These are phyloP conservation scores for Salix caprea DNA, from an alignment of 345 rosid species.

Conservation along the genomic window DNA sequence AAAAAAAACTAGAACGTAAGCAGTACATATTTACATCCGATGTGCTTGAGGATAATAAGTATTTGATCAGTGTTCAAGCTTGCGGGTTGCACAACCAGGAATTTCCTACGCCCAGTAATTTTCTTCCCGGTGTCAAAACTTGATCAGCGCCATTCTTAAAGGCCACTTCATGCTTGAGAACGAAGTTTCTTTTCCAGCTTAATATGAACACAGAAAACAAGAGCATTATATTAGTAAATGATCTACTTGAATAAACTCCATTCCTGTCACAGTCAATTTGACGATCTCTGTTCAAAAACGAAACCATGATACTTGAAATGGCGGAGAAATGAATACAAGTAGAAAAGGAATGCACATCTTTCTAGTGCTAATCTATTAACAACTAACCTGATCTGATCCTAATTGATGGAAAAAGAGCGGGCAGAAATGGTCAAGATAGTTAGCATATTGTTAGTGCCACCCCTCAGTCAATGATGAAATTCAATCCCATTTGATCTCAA, in stretches of 20 bases:
- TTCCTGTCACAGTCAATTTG: neutral
- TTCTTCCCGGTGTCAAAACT: slow-evolving; percentile 19
- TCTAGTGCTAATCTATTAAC: neutral
- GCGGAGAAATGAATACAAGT: neutral
- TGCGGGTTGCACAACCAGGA: neutral
- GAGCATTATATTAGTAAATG: neutral
- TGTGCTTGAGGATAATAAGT: slow-evolving; percentile 7
- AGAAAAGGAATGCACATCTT: neutral
- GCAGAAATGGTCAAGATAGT: neutral
- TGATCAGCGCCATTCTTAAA: neutral
- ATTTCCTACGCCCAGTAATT: slow-evolving; percentile 6
- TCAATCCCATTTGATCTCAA: neutral
- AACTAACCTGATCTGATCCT: neutral
- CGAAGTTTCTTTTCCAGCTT: slow-evolving; percentile 31
- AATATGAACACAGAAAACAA: neutral
- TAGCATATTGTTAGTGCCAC: neutral
- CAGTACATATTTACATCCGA: slow-evolving; percentile 22
- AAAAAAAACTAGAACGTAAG: neutral
- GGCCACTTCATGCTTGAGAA: neutral
- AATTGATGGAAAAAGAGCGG: neutral
- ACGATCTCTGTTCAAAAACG: neutral
- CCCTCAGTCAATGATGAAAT: neutral
- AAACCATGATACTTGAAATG: neutral
- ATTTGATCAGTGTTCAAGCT: neutral
- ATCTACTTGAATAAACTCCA: neutral